Base-by-base conservation (phyloP, 1,284 basidiomycete genomes). In the Apiotrichum siamense region DNA sequence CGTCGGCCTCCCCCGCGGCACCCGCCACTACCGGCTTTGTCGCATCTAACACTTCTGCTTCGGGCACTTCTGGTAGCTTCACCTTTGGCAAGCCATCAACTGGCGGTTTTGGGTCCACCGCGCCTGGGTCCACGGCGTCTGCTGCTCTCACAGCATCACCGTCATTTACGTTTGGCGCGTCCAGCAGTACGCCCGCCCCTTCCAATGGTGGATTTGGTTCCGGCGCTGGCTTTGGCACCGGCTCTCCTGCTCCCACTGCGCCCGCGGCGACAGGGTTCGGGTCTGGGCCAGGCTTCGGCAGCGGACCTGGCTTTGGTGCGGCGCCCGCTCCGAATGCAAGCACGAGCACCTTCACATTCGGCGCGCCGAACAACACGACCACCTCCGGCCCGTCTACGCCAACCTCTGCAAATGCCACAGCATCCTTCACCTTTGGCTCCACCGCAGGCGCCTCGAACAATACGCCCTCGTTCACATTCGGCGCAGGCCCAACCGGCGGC, bases 341-440 rank as follows among this genome's bases (percentile, higher is more conserved):
- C 41, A 12, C 47, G 25, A 41, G 42, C 12, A 55, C 58, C 4
- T 64, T 63, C 52, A 45, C 36, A 21, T 63, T 65, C 20, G 51
- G 54, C 41, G 24, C 39, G n/a, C 13, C 50, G 4, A 48, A 39
- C 23, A 48, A 50, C 29, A 42, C 55, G 17, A 49, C 18, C 10
- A 11, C 31, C 4, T 37, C 41, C 17, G 43, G 47, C 18, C 11
- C 53, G 7, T 39, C 50, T 1, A 32, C 50, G 20, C 36, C 54
- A n/a, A 41, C 47, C 13, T n/a, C 48, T 11, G 21, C 56, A 6
- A 29, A 50, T 11, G 25, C 56, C 7, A 25, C 55, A 3, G 15
- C 48, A 3, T 23, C 39, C 6, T 61, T 60, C 57, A 32, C 48
- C 17, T 62, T 61, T 40, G 63, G 59, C 24, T 37, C 54, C n/a